These are phyloP conservation scores for Phylloporus scabripes DNA, from an alignment of 768 basidiomycete species.

Conservation along the genomic window DNA sequence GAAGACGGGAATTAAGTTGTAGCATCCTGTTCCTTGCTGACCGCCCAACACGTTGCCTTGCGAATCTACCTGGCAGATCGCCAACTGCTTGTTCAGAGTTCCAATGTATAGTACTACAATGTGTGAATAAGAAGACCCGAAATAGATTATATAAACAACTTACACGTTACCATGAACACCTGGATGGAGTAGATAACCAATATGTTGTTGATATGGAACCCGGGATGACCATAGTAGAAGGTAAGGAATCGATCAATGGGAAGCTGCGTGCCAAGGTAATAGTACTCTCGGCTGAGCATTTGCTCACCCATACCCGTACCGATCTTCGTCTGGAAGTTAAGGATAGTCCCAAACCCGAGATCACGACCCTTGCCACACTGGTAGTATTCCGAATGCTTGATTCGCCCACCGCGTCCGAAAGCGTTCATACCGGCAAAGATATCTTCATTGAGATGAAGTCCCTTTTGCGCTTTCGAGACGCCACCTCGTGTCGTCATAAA, in stretches of 20 bases:
- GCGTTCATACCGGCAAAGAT: slow-evolving; percentile 99
- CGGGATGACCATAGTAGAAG: slow-evolving; percentile 99
- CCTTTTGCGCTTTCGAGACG: slow-evolving; percentile 98
- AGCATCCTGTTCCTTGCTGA: slow-evolving; percentile 75
- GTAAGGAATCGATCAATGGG: slow-evolving; percentile 98
- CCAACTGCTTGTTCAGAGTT: slow-evolving; percentile 89
- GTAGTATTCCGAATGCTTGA: slow-evolving; percentile 99
- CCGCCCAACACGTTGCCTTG: slow-evolving; percentile 73
- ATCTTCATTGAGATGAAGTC: slow-evolving; percentile 97
- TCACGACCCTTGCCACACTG: slow-evolving; percentile 99
- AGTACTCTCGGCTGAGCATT: slow-evolving; percentile 99
- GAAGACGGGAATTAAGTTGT: slow-evolving; percentile 94
- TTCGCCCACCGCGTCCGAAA: slow-evolving; percentile 94
- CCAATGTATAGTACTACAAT: slow-evolving; percentile 83
- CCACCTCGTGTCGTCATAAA: slow-evolving; percentile 99
- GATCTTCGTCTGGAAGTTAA: slow-evolving; percentile 99
- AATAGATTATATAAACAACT: slow-evolving; percentile 31
- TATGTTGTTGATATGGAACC: slow-evolving; percentile 99
- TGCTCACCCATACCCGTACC: slow-evolving; percentile 99
- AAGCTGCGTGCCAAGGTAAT: slow-evolving; percentile 96
- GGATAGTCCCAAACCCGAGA: slow-evolving; percentile 96
- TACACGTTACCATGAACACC: slow-evolving; percentile 92
- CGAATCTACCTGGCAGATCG: slow-evolving; percentile 83
- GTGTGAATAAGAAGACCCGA: slow-evolving; percentile 5
- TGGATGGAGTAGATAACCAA: slow-evolving; percentile 98